Base-by-base conservation (phyloP, 2,329 filamentous ascomycete genomes). In the Alternaria gansuensis region DNA sequence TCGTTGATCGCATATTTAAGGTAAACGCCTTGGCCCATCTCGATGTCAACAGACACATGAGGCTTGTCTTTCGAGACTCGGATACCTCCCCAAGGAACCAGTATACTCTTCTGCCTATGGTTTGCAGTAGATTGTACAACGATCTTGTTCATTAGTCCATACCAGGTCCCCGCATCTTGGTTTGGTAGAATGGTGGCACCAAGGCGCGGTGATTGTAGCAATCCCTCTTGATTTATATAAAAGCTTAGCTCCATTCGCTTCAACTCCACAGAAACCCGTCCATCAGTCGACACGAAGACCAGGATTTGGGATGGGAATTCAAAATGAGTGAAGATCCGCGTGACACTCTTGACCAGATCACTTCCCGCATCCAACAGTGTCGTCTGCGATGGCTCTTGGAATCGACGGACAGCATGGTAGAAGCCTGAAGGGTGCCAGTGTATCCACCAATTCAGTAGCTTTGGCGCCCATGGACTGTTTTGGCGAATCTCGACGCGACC, bases 121-220 rank as follows among this genome's bases (percentile, higher is more conserved):
- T 84, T 82, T 0, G 64, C 57, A 0, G 68, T 51, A n/a, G 83
- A 81, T 0, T 82, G 79, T 13, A 89, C 71, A 0, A 90, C 82
- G 3, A 89, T 73, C 68, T 84, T 89, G 69, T 83, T 87, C 2
- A 75, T 57, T 0, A 90, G 75, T 0, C 88, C 88, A 57, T 90
- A 84, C 65, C 84, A 81, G 0, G 85, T 86, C 0, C 88, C 88
- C 0, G 82, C 75, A 50, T 89, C 83, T 66, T 91, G 89, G 8
- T 84, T 63, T 0, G 71, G 68, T 3, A 43, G 36, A 1, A 91
- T 77, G 40, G 84, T 80, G 0, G 82, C 77, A 0, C 73, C 70
- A 0, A 89, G 77, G 60, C 88, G 79, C 0, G 51, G 72, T 17
- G 80, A 87, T 13, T 81, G 62, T 0, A 90, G 78, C 0, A 82